Base-by-base conservation (phyloP, 305 asterid genomes). In the Ilex paraguariensis region DNA sequence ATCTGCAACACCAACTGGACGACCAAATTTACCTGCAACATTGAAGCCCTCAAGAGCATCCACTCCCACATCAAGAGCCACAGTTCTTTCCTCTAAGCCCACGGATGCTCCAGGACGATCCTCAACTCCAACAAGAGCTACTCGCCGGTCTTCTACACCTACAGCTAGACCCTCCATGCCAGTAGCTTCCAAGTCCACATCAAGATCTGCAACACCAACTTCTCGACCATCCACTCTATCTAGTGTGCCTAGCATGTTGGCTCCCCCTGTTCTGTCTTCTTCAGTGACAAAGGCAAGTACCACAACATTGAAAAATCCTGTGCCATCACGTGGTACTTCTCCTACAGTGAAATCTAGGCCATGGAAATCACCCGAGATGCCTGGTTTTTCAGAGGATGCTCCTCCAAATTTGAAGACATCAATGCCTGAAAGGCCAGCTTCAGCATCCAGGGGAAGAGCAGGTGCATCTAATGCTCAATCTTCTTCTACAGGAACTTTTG, bases 191-290 rank as follows among this genome's bases (percentile, higher is more conserved):
- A 82, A 73, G 75, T 56, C 87, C 39, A 52, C 62, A 12, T 48
- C 87, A 7, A 81, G 92, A 75, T 73, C 92, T 17, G 64, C 84
- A 49, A 81, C 92, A 12, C 88, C 93, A 33, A 79, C 80, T 4
- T 74, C 56, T 51, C 80, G 69, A 66, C 65, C 85, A 52, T 53
- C 79, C 36, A 36, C 67, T 62, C 51, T 75, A 7, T 56, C 77
- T 0, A 40, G 72, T 57, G 57, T 58, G 51, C 39, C 81, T 60
- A 54, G 63, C 28, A 12, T 42, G 6, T 64, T 80, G 68, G 72
- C 75, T 54, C 39, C 54, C 17, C 52, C 77, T 7, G 58, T 39
- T 12, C 71, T 54, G 44, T 66, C 82, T 63, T 63, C 78, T 31
- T 74, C 75, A 9, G 65, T 56, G 57, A 64, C 66, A 57, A 83